phyloP scores from a whole-genome alignment of 2,329 filamentous ascomycete genomes.

The Karstenula rhodostoma region DNA sequence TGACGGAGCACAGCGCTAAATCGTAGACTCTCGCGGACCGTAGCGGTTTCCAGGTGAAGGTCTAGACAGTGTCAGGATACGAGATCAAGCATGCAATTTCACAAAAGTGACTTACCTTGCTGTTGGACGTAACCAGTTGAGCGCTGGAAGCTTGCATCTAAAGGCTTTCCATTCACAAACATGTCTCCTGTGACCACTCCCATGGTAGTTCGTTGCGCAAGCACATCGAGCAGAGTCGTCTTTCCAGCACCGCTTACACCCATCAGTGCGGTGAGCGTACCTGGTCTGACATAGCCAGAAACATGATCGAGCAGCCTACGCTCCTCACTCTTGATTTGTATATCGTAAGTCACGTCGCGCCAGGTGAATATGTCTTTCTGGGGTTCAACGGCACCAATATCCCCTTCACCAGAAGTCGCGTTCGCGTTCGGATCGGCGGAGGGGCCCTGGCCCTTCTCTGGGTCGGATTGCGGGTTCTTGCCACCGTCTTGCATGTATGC shows the following conservation, averaged over 20 bases:
- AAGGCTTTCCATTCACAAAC: conserved; percentile 48
- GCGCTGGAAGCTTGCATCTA: conserved; percentile 47
- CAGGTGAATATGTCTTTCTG: conserved; percentile 54
- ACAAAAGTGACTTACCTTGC: conserved; percentile 33
- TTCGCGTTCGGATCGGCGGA: conserved; percentile 35
- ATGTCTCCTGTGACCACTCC: conserved; percentile 51
- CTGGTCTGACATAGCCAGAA: conserved; percentile 64
- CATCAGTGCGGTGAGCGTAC: conserved; percentile 55
- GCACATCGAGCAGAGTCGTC: conserved; percentile 48
- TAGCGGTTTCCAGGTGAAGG: conserved; percentile 49
- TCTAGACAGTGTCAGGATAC: conserved; percentile 23
- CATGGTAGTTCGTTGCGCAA: conserved; percentile 46
- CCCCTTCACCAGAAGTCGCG: conserved; percentile 39
- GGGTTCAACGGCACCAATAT: conserved; percentile 50
- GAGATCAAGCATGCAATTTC: neutral
- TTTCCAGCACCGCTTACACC: conserved; percentile 51
- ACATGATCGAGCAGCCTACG: conserved; percentile 64
- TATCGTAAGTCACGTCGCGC: conserved; percentile 45
- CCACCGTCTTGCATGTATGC: conserved; percentile 46
- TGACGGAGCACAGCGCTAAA: conserved; percentile 55
- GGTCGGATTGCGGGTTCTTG: conserved; percentile 42
- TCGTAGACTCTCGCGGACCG: conserved; percentile 46
- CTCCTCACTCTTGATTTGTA: conserved; percentile 52
- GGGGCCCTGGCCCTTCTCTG: conserved; percentile 41
- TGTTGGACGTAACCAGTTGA: conserved; percentile 52